Evolutionary conservation across 2,329 filamentous ascomycete genomes (phyloP), one percentile per base, ranked within the genome.

Genomic region (Penicillium sp.): DNA sequence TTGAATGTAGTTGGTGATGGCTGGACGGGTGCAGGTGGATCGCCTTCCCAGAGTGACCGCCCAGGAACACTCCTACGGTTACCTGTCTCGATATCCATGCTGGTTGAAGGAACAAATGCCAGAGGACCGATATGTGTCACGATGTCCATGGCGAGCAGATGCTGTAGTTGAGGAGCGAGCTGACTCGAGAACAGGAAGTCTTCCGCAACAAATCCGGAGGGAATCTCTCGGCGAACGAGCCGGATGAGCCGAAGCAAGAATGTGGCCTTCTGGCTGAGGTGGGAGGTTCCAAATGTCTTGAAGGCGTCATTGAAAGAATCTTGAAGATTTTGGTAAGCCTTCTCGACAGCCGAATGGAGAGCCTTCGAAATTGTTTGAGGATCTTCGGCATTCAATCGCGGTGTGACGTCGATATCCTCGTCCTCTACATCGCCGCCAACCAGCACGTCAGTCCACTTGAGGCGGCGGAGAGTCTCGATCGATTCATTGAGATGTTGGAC

Each of bases 41-140:
- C 81, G 0, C 91, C 91, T 72, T 96, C 92, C 93, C 93, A 97
- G 0, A 97, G 80, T 0, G 85, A 82, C 55, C 87, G 83, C 6
- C 89, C 87, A 2, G 83, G 82, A 0, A 91, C 82, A 30, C 71
- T 78, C 57, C 78, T 83, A 1, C 81, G 71, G 55, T 83, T 75
- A 37, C 61, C 55, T 73, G 78, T 22, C 11, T 68, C 59, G 4
- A 58, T 26, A 10, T 60, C 46, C 1, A 19, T 38, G 10, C 55
- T 61, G 5, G 54, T 58, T 2, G 62, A 54, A 33, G 62, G 62
- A 2, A 68, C 10, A 35, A 74, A 61, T 4, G 68, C 61, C 6
- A 90, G 70, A 0, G 86, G 79, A 0, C 80, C 72, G 13, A 67
- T 63, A 28, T 70, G 60, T 7, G 75, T 70, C 0, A 83, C 79